Percentiles rank a stretch among this genome's conserved stretches.
These are phyloP conservation scores for Leucocoprinus sp. DNA, from an alignment of 768 basidiomycete genomes.

Conservation along the genomic window DNA sequence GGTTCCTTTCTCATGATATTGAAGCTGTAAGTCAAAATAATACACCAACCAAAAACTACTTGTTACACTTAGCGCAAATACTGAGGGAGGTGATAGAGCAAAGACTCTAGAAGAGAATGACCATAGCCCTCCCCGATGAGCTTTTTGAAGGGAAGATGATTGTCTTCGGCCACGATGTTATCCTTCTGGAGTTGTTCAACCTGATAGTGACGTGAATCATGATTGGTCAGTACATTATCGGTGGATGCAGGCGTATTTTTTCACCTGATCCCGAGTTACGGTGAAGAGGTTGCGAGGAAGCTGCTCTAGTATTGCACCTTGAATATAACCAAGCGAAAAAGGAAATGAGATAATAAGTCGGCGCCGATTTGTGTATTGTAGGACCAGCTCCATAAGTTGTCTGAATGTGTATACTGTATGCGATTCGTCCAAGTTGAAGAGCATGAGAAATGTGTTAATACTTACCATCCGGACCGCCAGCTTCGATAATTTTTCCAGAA, in stretches of 20 bases:
- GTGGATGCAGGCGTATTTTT: not conserved
- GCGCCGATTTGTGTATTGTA: slow-evolving; percentile 41
- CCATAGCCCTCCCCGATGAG: slow-evolving; percentile 30
- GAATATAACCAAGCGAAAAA: slow-evolving; percentile 52
- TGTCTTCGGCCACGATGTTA: slow-evolving; percentile 37
- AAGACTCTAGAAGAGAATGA: slow-evolving; percentile 31
- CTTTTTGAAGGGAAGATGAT: slow-evolving; percentile 26
- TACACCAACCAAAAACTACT: not conserved
- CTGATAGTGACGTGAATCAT: slow-evolving; percentile 23
- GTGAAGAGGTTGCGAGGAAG: slow-evolving; percentile 62
- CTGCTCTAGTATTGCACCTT: slow-evolving; percentile 55
- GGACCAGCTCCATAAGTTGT: slow-evolving; percentile 57
- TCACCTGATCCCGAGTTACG: slow-evolving; percentile 60
- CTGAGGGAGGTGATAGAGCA: slow-evolving; percentile 47
- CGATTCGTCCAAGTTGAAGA: not conserved
- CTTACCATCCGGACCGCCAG: slow-evolving; percentile 30
- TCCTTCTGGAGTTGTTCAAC: slow-evolving; percentile 55
- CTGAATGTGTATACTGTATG: slow-evolving; percentile 56
- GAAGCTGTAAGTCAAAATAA: not conserved
- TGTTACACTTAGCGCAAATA: slow-evolving; percentile 27
- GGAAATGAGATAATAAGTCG: slow-evolving; percentile 61
- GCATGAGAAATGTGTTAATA: not conserved
- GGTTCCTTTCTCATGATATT: too few species aligned
- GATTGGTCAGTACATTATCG: not conserved
- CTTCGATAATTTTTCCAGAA: slow-evolving; percentile 44